Base-by-base conservation (phyloP, 495 filamentous ascomycete species). In the Daldinia vernicosa region DNA sequence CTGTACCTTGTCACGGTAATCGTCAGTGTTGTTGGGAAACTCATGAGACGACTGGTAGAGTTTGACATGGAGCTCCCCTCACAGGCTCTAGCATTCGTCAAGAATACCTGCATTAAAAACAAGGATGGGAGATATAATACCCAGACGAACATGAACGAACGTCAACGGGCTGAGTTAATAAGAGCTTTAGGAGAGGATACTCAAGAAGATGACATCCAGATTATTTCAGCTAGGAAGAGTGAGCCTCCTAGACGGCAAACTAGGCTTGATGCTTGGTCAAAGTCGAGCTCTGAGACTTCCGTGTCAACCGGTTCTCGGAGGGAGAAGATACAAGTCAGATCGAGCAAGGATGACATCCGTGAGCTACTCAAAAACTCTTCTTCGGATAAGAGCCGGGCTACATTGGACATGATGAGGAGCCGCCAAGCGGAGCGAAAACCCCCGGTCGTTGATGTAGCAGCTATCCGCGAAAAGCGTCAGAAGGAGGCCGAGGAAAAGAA, bases 101-200 rank as follows among this genome's bases (percentile, higher is more conserved):
- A 88, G 67, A 84, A 84, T 55, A 84, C 85, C 35, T 87, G 83
- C 51, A 80, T 72, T 17, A 77, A 72, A 32, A 64, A 66, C 11
- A n/a, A 63, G 0, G 66, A 60, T 19, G 76, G 75, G 2, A 73
- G 86, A 37, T 86, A 84, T 33, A 81, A 79, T 8, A 86, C 88
- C 55, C 88, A 85, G 76, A 94, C 93, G 1, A 93, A 93, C 69
- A 77, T 97, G 72, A 90, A 85, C 4, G 81, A 85, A 5, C 88
- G 89, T 52, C 92, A 97, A 70, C 92, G 92, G 63, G 93, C 93
- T 4, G 92, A 96, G 77, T 79, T 97, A 39, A 86, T 92, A 58
- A 86, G 89, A 75, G 90, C 93, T 8, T 78, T 97, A 9, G 93
- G 95, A 45, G 89, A 89, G 9, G 92, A 96, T 75, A 84, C 89